Conservation (phyloP, 1,139 yeast genomes). For the Taphrina communis region DNA sequence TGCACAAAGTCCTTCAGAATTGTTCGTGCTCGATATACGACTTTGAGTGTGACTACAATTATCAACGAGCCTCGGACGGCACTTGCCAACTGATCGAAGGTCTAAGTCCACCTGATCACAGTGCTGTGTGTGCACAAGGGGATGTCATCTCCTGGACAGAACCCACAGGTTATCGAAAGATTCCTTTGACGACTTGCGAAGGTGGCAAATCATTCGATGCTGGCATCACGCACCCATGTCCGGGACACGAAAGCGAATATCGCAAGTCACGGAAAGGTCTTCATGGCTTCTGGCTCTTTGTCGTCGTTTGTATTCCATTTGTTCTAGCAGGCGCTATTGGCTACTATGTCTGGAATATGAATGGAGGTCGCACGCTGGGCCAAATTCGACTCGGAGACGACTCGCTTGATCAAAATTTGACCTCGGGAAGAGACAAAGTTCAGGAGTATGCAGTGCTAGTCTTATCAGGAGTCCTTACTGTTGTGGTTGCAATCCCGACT, state of each 20-base stretch:
- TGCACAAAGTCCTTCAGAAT: constrained; percentile 64
- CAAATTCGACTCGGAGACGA: constrained; percentile 85
- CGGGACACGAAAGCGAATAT: constrained; percentile 79
- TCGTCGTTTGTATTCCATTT: constrained; percentile 65
- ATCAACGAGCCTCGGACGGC: constrained; percentile 70
- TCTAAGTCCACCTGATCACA: constrained; percentile 67
- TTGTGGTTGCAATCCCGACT: constrained; percentile 50
- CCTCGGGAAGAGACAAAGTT: constrained; percentile 38
- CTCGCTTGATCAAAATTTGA: constrained; percentile 52
- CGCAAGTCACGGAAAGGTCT: constrained; percentile 63
- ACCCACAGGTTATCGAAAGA: constrained; percentile 79
- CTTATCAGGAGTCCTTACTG: constrained; percentile 51
- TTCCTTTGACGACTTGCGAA: constrained; percentile 74
- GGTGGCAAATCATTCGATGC: constrained; percentile 75
- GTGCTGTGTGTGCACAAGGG: constrained; percentile 66
- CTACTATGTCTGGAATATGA: constrained; percentile 80
- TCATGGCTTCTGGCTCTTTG: constrained; percentile 61
- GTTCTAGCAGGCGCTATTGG: constrained; percentile 62
- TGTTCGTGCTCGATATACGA: constrained; percentile 88
- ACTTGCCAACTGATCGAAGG: constrained; percentile 85
- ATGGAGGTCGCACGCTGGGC: constrained; percentile 79
- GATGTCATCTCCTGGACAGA: constrained; percentile 69
- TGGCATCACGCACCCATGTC: constrained; percentile 75
- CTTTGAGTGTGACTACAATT: constrained; percentile 93
- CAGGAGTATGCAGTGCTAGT: constrained; percentile 48